A percentile compares a stretch with the other conserved stretches of the same genome.
Conservation (phyloP, 306 rosid genomes). For the Citrullus colocynthis region DNA sequence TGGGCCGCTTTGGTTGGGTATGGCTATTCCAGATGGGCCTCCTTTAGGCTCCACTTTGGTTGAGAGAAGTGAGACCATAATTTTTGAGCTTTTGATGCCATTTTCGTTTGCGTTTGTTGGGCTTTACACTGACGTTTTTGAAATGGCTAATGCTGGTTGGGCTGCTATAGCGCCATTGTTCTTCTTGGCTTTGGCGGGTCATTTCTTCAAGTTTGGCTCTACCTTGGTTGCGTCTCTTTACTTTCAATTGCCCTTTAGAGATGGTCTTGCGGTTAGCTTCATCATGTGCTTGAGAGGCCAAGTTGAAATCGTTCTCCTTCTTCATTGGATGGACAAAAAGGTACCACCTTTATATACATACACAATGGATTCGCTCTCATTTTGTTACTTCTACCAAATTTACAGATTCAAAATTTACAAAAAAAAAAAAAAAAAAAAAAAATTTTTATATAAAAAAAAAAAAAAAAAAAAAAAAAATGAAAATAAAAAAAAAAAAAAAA, state of each 20-base stretch:
- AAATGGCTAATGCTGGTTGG: slow-evolving; percentile 30
- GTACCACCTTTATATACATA: not conserved
- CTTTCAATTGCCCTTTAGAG: slow-evolving; percentile 35
- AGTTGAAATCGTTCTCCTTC: slow-evolving; percentile 41
- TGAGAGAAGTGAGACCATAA: slow-evolving; percentile 25
- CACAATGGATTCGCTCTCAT: too few relatives aligned
- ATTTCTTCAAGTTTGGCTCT: slow-evolving; percentile 21
- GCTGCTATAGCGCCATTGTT: slow-evolving; percentile 28
- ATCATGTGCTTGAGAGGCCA: slow-evolving; percentile 57
- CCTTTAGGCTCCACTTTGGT: slow-evolving; percentile 43
- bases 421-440: too few relatives aligned
- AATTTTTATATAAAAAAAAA: too few relatives aligned
- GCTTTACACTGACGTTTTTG: slow-evolving; percentile 21
- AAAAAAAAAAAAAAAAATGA: too few relatives aligned
- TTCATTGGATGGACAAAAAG: slow-evolving; percentile 59
- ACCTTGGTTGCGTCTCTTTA: slow-evolving; percentile 21
- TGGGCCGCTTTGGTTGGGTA: slow-evolving; percentile 64
- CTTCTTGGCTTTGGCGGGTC: slow-evolving; percentile 24
- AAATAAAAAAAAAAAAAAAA: too few relatives aligned
- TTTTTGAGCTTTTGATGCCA: slow-evolving; percentile 43
- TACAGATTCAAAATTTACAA: too few relatives aligned
- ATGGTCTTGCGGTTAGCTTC: slow-evolving; percentile 38
- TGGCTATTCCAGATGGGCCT: slow-evolving; percentile 61
- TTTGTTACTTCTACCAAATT: too few relatives aligned
- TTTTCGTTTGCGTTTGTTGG: slow-evolving; percentile 46